Conservation (phyloP, 73 alveolate genomes). For the Uronychia binucleata region DNA sequence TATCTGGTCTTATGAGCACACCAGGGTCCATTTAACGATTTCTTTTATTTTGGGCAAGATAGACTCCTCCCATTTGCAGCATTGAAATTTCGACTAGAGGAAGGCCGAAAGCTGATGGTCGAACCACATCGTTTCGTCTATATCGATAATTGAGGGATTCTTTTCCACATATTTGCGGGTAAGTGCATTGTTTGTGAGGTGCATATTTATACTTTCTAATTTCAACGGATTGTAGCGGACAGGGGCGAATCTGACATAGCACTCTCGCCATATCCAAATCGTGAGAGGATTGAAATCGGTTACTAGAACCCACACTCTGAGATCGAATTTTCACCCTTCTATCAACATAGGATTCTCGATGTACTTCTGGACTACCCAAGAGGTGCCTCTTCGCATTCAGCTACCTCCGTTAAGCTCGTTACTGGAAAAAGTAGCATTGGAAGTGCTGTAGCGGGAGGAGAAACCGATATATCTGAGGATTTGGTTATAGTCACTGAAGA, state of each 20-base stretch:
- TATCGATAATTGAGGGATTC: not conserved
- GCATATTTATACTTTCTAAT: constrained; percentile 52
- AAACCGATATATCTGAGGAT: constrained; percentile 1
- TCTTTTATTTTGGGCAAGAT: not conserved
- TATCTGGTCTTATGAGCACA: not conserved
- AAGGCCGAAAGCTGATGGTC: not conserved
- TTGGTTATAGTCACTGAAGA: constrained; percentile 3
- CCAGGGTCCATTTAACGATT: not conserved
- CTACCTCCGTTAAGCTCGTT: not conserved
- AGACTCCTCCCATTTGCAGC: not conserved
- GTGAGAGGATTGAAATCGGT: constrained; percentile 60
- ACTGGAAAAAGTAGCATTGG: not conserved
- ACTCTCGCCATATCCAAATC: constrained; percentile 60
- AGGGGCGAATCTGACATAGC: constrained; percentile 75
- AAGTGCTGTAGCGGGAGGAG: not conserved
- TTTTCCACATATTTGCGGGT: constrained; percentile 25
- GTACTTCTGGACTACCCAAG: constrained; percentile 91
- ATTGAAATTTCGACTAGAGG: not conserved
- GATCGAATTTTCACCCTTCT: constrained; percentile 85
- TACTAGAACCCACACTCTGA: constrained; percentile 75
- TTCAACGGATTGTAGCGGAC: constrained; percentile 48
- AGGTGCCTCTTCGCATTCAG: not conserved
- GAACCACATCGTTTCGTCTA: constrained; percentile 35
- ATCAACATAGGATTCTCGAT: constrained; percentile 92
- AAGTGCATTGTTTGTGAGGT: constrained; percentile 38